Conservation (phyloP, 129 eudicot genomes). For the Flaveria ramosissima region DNA sequence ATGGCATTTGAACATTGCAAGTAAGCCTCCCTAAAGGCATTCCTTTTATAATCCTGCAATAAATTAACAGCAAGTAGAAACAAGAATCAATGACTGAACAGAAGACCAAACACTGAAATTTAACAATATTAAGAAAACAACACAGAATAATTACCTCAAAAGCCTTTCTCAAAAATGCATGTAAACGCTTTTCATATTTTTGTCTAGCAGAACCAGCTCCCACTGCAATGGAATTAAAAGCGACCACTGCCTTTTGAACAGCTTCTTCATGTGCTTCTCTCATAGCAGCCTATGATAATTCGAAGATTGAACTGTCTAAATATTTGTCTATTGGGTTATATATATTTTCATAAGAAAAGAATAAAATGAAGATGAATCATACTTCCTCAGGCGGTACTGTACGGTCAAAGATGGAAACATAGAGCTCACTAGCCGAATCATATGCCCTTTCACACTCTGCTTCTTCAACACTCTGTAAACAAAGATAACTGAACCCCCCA, state of each 20-base stretch:
- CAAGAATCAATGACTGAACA: constrained; percentile 12
- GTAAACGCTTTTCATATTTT: constrained; percentile 82
- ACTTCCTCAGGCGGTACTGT: constrained; percentile 96
- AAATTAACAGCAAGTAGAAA: constrained; percentile 29
- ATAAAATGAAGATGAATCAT: constrained; percentile 30
- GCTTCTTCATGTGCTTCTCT: constrained; percentile 98
- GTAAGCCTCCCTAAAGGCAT: constrained; percentile 88
- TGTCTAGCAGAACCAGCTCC: constrained; percentile 82
- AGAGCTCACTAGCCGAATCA: constrained; percentile 78
- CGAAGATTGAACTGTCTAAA: constrained; percentile 17
- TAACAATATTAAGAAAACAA: constrained; percentile 11
- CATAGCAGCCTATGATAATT: constrained; percentile 63
- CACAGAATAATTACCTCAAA: constrained; percentile 64
- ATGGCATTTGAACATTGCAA: constrained; percentile 73
- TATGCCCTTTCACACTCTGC: constrained; percentile 98
- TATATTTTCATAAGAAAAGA: background rate
- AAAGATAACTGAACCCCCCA: constrained; percentile 3
- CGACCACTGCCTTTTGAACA: constrained; percentile 62
- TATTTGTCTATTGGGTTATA: background rate
- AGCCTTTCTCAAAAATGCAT: constrained; percentile 67
- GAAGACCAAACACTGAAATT: background rate
- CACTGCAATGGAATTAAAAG: constrained; percentile 73
- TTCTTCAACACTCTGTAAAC: constrained; percentile 90
- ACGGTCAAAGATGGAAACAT: constrained; percentile 79
- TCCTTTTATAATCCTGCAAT: constrained; percentile 85